phyloP scores from a whole-genome alignment of 345 rosid species.

The Eucalyptus pauciflora region DNA sequence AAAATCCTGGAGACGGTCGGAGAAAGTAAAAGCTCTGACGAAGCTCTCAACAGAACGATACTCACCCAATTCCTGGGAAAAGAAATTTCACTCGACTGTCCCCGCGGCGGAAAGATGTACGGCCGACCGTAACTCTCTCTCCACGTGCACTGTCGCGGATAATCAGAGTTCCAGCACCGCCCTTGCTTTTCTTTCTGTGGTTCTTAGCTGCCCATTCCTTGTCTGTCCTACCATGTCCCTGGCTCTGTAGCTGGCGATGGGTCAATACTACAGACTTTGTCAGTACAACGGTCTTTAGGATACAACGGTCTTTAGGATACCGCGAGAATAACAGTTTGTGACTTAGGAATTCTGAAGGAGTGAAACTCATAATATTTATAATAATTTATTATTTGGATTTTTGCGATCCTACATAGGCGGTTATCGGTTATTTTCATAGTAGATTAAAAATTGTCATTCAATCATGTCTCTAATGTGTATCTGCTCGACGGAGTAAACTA shows the following conservation, averaged over 20 bases:
- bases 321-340: accelerated
- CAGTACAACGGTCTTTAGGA: accelerated
- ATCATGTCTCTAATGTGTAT: background rate
- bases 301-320: no score
- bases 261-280: no score
- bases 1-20: background rate
- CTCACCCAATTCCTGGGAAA: no score
- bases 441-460: no score
- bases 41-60: no score
- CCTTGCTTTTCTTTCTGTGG: background rate
- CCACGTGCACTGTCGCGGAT: background rate
- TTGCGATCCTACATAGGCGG: no score
- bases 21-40: background rate
- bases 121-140: background rate
- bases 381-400: no score
- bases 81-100: background rate
- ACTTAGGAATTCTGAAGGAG: no score
- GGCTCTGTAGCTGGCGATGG: no score
- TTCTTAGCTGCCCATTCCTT: background rate
- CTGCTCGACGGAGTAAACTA: background rate
- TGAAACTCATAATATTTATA: no score
- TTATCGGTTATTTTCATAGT: no score
- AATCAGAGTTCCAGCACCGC: background rate
- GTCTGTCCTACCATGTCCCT: background rate
- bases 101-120: background rate